Base-by-base conservation (phyloP, 345 rosid species). In the Lenwebbia sp. region DNA sequence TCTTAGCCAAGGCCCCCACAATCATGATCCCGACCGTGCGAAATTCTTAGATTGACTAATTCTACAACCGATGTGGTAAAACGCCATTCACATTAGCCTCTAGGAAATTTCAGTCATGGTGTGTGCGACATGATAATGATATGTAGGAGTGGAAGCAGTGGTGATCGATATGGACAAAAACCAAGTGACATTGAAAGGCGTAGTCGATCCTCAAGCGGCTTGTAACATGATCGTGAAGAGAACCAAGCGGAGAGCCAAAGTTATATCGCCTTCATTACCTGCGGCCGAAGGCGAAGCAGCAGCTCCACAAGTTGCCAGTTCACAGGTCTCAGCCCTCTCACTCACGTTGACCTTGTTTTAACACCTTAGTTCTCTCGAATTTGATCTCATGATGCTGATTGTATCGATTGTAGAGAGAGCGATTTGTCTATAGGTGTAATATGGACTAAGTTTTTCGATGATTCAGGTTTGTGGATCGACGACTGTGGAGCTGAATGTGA, bases 141-240 rank as follows among this genome's bases (percentile, higher is more conserved):
- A 6, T 40, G 21, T 21, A 97, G 99, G 99, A 83, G 99, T 97
- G 86, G 99, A 97, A 86, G 95, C 92, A 53, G 96, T 94, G 47
- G 90, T 87, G 82, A 89, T 91, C 82, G 94, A 96, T 40, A 95
- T 96, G 98, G 91, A 81, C 58, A 91, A 88, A 85, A 96, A 96
- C 91, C 98, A 96, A 90, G 93, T 94, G 88, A 94, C 95, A 0
- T 86, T 97, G 81, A 95, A 93, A 85, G 99, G 99, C 87, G 88
- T 94, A 82, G 88, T 97, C 40, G 96, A 94, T 60, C 99, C 98
- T 74, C 93, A 94, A 87, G 95, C 95, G 57, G 91, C 94, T 53
- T 97, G 99, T 86, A 91, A 86, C 85, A 95, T 87, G 86, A 94
- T 97, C 86, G 92, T 88, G 93, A 93, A 94, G 91, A 96, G 91